Percentiles rank a stretch among this genome's conserved stretches.
These are phyloP conservation scores for Botrytis aclada DNA, from an alignment of 2,329 filamentous ascomycete species.

Conservation along the genomic window DNA sequence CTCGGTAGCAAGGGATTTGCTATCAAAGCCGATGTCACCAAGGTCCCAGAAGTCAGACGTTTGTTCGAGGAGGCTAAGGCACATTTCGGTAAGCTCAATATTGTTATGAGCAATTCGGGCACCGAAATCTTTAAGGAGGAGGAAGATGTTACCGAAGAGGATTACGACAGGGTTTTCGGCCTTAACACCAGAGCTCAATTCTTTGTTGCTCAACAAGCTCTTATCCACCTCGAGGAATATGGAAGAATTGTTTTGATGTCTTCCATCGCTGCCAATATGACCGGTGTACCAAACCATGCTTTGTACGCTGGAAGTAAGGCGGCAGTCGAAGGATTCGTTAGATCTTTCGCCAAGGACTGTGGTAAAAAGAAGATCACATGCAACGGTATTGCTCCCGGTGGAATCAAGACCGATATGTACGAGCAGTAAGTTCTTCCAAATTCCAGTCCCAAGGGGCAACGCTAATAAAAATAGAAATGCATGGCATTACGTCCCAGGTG, in stretches of 20 bases:
- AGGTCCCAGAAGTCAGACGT: conserved; percentile 38
- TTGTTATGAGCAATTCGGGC: conserved; percentile 36
- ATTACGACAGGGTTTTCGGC: conserved; percentile 49
- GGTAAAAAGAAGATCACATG: conserved; percentile 62
- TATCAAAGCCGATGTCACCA: conserved; percentile 57
- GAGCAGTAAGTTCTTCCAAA: conserved; percentile 42
- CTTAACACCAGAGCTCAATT: conserved; percentile 68
- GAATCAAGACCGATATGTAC: conserved; percentile 66
- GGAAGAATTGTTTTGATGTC: conserved; percentile 70
- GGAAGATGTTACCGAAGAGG: conserved; percentile 33
- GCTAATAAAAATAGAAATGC: conserved; percentile 43
- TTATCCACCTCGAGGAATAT: conserved; percentile 66
- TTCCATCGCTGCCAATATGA: conserved; percentile 48
- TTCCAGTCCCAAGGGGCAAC: neutral
- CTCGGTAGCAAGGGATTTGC: conserved; percentile 52
- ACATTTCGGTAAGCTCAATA: conserved; percentile 33
- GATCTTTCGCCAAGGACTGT: conserved; percentile 60
- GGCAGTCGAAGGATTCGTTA: conserved; percentile 71
- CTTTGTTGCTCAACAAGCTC: conserved; percentile 73
- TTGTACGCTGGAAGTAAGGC: conserved; percentile 76
- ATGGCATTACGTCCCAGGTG: conserved; percentile 58
- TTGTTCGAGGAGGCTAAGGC: conserved; percentile 31
- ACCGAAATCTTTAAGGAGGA: conserved; percentile 32
- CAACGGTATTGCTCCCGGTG: conserved; percentile 65
- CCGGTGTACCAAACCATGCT: conserved; percentile 65